Evolutionary conservation across 768 basidiomycete genomes (phyloP), one percentile per base, ranked within the genome.

Genomic region (Auricularia cornea): DNA sequence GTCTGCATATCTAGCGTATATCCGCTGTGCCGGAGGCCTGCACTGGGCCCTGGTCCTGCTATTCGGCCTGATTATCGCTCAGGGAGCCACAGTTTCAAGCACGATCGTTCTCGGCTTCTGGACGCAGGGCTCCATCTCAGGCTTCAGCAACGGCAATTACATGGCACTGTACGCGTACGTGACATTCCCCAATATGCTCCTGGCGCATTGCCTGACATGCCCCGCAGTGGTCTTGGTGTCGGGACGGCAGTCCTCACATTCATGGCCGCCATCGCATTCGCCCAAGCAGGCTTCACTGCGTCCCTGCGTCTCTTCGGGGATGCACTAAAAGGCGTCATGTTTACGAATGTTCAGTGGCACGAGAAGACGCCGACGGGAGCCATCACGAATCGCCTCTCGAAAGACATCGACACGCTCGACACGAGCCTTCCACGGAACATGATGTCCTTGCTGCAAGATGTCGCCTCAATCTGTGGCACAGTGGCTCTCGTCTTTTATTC

Each of bases 91-190:
- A 69, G 88, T 90, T 33, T 83, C 80, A 0, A 86, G 83, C 66
- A 86, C 81, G 32, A 70, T 92, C 3, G 84, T 88, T 75, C 79
- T 92, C 23, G 88, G 88, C 0, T 89, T 86, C 67, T 92, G 89
- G 89, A 85, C 85, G 0, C 77, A 78, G 1, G 63, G 76, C n/a
- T 81, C 75, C n/a, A 81, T 90, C 20, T 63, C 68, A 3, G 80
- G 83, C 3, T 87, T 89, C 69, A 70, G 40, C 3, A 82, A 88
- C 70, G 82, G 80, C 0, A 75, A 85, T 38, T 92, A 92, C 71
- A 91, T 92, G 82, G 87, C 70, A 0, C 68, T 79, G 2, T 81
- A 81, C 68, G 78, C 78, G 18, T 76, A 73, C 30, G 74, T 64
- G n/a, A n/a, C n/a, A n/a, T n/a, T n/a, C n/a, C 16, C 44, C 12